Evolutionary conservation across 2,329 filamentous ascomycete species (phyloP).

Genomic region (Diaporthe ilicicola): DNA sequence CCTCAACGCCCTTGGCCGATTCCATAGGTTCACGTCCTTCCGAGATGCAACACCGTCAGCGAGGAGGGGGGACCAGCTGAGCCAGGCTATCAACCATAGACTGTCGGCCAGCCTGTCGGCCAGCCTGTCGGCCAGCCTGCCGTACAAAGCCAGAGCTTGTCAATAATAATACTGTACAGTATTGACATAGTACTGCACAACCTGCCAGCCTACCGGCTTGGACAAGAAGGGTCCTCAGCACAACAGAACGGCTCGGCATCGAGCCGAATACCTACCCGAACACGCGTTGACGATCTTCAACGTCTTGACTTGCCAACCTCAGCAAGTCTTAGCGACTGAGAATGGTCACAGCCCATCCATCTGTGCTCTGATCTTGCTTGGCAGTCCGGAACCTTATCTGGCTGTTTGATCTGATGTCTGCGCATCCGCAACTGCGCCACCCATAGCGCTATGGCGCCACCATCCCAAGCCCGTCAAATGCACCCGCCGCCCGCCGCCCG

Average conservation of each 20-base stretch:
- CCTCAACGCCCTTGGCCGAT: background rate
- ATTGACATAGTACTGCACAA: background rate
- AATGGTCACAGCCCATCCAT: background rate
- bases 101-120: background rate
- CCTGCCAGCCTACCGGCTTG: background rate
- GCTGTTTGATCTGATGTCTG: constrained; percentile 7
- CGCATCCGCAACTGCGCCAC: background rate
- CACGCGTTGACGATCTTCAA: background rate
- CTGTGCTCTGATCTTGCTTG: background rate
- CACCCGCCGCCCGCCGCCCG: background rate
- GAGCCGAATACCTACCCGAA: constrained; percentile 10
- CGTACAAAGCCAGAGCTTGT: background rate
- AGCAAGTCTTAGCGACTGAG: background rate
- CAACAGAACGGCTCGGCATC: background rate
- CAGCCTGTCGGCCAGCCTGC: background rate
- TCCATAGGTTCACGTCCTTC: constrained; percentile 13
- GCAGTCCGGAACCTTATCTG: constrained; percentile 12
- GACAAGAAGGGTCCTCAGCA: background rate
- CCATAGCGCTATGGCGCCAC: background rate
- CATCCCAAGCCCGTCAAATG: background rate
- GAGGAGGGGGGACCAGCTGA: background rate
- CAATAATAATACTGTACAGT: too few species aligned
- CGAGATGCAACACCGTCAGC: background rate
- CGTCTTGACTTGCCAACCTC: background rate
- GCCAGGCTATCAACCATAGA: background rate